phyloP scores from a whole-genome alignment of 192 early-diverging fungal genomes.

The Backusella circina region DNA sequence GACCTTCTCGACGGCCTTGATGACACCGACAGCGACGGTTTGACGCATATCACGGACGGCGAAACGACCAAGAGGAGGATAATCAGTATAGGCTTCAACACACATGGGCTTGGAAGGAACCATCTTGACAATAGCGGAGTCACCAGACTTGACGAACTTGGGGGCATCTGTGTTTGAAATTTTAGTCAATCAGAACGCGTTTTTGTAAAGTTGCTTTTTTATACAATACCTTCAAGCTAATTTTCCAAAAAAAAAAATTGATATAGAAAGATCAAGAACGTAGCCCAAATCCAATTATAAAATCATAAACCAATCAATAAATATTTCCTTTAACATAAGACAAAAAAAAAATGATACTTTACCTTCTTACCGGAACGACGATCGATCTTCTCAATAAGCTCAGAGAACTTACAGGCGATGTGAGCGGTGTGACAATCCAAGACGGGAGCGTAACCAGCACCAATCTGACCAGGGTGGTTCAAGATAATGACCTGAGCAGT shows the following conservation, averaged over 20 bases:
- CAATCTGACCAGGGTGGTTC: constrained; percentile 96
- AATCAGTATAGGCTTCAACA: constrained; percentile 92
- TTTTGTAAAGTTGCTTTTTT: too few species aligned
- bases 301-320: background rate
- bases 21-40: constrained; percentile 97
- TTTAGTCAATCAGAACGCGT: too few species aligned
- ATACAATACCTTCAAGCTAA: constrained; percentile 68
- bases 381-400: constrained; percentile 94
- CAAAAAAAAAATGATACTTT: background rate
- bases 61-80: constrained; percentile 95
- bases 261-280: background rate
- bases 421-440: constrained; percentile 97
- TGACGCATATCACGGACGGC: constrained; percentile 98
- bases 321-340: background rate
- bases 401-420: constrained; percentile 95
- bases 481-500: constrained; percentile 94
- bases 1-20: constrained; percentile 88
- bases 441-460: constrained; percentile 92
- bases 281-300: background rate
- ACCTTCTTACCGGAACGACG: constrained; percentile 90
- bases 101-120: constrained; percentile 95
- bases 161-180: too few species aligned
- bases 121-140: constrained; percentile 94
- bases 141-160: constrained; percentile 95
- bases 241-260: background rate